Conservation (phyloP, 306 rosid species). For the Senna tora region DNA sequence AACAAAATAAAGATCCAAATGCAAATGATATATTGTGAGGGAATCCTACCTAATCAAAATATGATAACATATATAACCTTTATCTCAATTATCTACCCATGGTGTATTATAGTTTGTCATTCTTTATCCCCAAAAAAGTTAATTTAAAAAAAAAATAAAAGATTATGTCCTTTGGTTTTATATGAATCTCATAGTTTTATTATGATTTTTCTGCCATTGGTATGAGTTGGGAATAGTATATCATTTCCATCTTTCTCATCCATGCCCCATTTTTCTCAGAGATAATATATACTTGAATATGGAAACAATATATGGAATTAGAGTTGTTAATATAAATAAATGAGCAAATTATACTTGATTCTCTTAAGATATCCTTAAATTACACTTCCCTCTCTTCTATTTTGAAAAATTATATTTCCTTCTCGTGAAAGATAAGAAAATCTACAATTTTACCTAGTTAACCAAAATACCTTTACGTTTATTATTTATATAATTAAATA, state of each 20-base stretch:
- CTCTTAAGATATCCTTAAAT: too few relatives aligned
- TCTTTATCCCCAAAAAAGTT: slow-evolving; percentile 22
- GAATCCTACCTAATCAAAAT: slow-evolving; percentile 57
- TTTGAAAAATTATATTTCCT: too few relatives aligned
- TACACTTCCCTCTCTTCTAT: too few relatives aligned
- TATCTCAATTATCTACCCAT: slow-evolving; percentile 34
- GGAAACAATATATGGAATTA: too few relatives aligned
- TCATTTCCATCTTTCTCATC: slow-evolving; percentile 21
- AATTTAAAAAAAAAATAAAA: neutral
- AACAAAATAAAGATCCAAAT: slow-evolving; percentile 26
- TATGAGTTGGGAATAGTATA: neutral
- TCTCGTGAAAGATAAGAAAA: too few relatives aligned
- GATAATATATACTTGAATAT: too few relatives aligned
- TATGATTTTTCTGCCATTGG: slow-evolving; percentile 17
- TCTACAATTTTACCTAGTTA: too few relatives aligned
- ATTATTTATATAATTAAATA: too few relatives aligned
- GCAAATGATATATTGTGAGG: slow-evolving; percentile 31
- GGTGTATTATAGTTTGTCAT: slow-evolving; percentile 34
- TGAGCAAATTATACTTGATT: too few relatives aligned
- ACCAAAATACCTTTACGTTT: too few relatives aligned
- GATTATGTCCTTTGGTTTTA: slow-evolving; percentile 12
- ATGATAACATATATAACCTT: slow-evolving; percentile 37
- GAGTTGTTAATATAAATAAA: too few relatives aligned
- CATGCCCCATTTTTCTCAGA: neutral
- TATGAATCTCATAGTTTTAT: neutral